Evolutionary conservation across 495 filamentous ascomycete genomes (phyloP).

Genomic region (Pyronema domesticum): DNA sequence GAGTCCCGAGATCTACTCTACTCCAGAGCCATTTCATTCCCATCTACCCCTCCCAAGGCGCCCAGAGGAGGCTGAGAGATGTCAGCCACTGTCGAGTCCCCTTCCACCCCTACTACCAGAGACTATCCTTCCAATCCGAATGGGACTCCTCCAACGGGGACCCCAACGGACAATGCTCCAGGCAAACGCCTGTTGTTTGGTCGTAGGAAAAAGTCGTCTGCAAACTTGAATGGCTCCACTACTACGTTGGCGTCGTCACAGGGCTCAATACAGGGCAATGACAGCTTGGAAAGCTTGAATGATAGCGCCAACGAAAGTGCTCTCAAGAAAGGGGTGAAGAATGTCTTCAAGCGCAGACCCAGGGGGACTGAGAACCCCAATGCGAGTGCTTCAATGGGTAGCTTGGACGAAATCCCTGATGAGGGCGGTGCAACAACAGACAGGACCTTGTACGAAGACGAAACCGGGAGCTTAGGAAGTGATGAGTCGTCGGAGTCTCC

Average conservation of each 20-base stretch:
- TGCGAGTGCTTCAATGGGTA: conserved; percentile 12
- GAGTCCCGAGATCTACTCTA: too few relatives aligned
- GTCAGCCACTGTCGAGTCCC: not conserved
- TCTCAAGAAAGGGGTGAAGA: conserved; percentile 13
- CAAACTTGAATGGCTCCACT: conserved; percentile 12
- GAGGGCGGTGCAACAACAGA: conserved; percentile 1
- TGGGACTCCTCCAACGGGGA: not conserved
- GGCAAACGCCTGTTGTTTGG: conserved; percentile 15
- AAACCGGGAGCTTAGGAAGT: conserved; percentile 39
- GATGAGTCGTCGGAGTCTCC: conserved; percentile 56
- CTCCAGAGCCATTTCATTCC: too few relatives aligned
- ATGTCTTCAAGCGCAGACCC: conserved; percentile 16
- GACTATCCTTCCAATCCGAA: not conserved
- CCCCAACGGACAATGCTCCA: not conserved
- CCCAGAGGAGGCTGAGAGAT: not conserved
- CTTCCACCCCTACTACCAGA: too few relatives aligned
- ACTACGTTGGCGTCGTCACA: conserved; percentile 11
- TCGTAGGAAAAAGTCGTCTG: conserved; percentile 21
- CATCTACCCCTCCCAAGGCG: too few relatives aligned
- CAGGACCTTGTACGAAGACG: conserved; percentile 22
- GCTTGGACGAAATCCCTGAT: conserved; percentile 13
- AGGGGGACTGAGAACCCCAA: conserved; percentile 11
- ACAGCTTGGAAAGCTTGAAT: conserved; percentile 18
- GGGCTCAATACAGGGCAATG: conserved; percentile 13
- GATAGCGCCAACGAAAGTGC: conserved; percentile 3